phyloP scores from a whole-genome alignment of 2,329 filamentous ascomycete genomes.

The Aulographum hederae region DNA sequence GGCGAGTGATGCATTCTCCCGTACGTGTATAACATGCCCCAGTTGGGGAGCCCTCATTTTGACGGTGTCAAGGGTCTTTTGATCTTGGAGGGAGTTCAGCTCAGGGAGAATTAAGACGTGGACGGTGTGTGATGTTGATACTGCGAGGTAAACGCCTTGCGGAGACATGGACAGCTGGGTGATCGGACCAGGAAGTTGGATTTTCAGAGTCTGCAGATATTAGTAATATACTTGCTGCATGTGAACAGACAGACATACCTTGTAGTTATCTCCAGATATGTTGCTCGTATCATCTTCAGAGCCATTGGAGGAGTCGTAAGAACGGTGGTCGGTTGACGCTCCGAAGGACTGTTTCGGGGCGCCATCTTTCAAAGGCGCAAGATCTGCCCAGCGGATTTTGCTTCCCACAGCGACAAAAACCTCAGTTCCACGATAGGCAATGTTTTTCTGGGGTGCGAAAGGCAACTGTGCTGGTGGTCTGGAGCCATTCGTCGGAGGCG shows the following conservation, averaged over 20 bases:
- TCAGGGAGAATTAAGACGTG: slow-evolving; percentile 79
- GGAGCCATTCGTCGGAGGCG: slow-evolving; percentile 5
- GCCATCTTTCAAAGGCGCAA: slow-evolving; percentile 56
- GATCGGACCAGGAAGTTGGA: slow-evolving; percentile 65
- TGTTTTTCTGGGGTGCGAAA: slow-evolving; percentile 35
- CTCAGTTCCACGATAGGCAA: slow-evolving; percentile 70
- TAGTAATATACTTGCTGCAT: no score
- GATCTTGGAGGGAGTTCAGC: slow-evolving; percentile 48
- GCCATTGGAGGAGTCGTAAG: not conserved
- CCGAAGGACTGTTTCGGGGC: slow-evolving; percentile 4
- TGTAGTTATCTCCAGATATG: no score
- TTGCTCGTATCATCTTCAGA: not conserved
- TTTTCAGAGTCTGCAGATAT: slow-evolving; percentile 51
- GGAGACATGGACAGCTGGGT: slow-evolving; percentile 74
- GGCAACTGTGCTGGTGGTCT: no score
- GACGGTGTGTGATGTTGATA: slow-evolving; percentile 72
- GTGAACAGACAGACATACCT: no score
- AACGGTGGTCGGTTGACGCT: slow-evolving; percentile 1
- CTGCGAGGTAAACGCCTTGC: slow-evolving; percentile 61
- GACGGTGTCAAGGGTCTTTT: slow-evolving; percentile 47
- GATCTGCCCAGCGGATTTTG: slow-evolving; percentile 81
- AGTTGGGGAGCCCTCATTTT: slow-evolving; percentile 77
- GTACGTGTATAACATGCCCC: slow-evolving; percentile 83
- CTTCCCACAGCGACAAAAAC: slow-evolving; percentile 77
- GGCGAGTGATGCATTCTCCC: slow-evolving; percentile 62